Evolutionary conservation across 148 eudicot species (phyloP), one percentile per base, ranked within the genome.

Genomic region (Persicaria tinctoria): DNA sequence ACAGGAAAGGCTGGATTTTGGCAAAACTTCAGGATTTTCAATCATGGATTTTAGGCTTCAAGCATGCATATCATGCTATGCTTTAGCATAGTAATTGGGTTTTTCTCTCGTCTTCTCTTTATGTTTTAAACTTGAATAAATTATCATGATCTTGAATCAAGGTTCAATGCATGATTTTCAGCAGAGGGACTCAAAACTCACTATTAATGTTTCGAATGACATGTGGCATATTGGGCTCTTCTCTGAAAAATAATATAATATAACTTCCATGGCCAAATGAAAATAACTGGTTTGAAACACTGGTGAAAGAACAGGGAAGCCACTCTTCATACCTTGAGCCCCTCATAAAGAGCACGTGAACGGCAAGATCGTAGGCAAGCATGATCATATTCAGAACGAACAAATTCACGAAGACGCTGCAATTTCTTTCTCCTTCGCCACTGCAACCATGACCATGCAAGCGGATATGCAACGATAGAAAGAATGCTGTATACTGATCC

Each of bases 271-370:
- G 16, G 68, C 46, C 14, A 27, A 18, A 63, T 9, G 23, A 7
- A 27, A 11, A 63, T 63, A 63, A 60, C 41, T 60, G 66, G 66
- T 60, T 63, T 32, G 46, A 63, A 63, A 27, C 46, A 27, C 32
- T 27, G 68, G 16, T 59, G 9, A 32, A 4, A 56, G 8, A 38
- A 23, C 12, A 16, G 41, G 47, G 72, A 68, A 59, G 55, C n/a
- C 32, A 17, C 5, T 56, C 14, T 13, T 18, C 77, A 48, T 78
- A 95, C 99, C 99, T 95, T 95, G 69, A 95, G 90, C 78, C 99
- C 99, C 83, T 95, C 99, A 84, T 95, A 95, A 73, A 95, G 99
- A 81, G 99, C 99, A 82, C 99, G 97, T 45, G 97, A 95, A 73
- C 97, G 97, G 75, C 99, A 95, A 50, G 99, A 95, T 73, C 99